Percentiles rank a stretch among this genome's conserved stretches.
Conservation (phyloP, 495 filamentous ascomycete species). For the Aspergillus campestris region DNA sequence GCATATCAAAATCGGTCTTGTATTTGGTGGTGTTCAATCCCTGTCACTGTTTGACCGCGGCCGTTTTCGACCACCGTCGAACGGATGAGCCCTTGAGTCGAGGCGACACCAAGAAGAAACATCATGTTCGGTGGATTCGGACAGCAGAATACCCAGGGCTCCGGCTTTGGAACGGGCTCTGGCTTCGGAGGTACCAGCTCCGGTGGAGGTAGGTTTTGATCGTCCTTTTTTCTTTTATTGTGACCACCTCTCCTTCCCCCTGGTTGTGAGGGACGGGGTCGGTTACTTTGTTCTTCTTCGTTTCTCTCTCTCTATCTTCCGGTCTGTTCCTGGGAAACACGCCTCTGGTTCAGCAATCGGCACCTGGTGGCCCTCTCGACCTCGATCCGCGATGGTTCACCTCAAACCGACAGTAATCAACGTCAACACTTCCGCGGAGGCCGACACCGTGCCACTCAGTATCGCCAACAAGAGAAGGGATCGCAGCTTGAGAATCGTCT, state of each 20-base stretch:
- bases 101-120: slow-evolving; percentile 18
- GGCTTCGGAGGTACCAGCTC: slow-evolving; percentile 31
- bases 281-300: slow-evolving; percentile 9
- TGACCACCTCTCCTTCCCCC: slow-evolving; percentile 2
- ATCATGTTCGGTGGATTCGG: slow-evolving; percentile 52
- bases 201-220: slow-evolving; percentile 41
- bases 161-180: slow-evolving; percentile 39
- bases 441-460: slow-evolving; percentile 23
- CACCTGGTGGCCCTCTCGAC: slow-evolving; percentile 27
- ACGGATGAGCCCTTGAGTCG: slow-evolving; percentile 31
- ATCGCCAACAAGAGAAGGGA: slow-evolving; percentile 35
- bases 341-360: slow-evolving; percentile 12
- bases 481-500: slow-evolving; percentile 28
- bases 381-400: slow-evolving; percentile 27
- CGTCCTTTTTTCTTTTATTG: slow-evolving; percentile 8
- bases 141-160: slow-evolving; percentile 48
- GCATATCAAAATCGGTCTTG: neutral
- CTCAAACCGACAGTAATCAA: slow-evolving; percentile 7
- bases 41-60: neutral
- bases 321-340: slow-evolving; percentile 3
- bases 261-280: too few species aligned
- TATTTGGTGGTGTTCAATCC: neutral
- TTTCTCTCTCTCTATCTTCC: slow-evolving; percentile 12
- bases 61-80: slow-evolving; percentile 4
- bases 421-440: slow-evolving; percentile 16